Conservation (phyloP, 768 basidiomycete species). For the Exidia glandulosa region DNA sequence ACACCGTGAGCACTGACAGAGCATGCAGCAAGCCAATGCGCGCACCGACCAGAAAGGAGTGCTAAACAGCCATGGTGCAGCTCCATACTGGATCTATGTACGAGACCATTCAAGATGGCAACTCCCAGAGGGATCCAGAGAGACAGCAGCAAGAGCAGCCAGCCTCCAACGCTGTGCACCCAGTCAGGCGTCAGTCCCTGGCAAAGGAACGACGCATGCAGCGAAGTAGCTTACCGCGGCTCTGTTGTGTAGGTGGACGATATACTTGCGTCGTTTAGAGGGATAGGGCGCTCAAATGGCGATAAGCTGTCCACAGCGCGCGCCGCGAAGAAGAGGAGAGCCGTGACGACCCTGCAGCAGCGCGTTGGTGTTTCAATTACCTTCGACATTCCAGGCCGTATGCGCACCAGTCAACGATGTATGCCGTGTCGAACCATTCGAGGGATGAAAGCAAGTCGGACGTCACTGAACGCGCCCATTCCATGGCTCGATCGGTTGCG, state of each 20-base stretch:
- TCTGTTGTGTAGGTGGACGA: neutral
- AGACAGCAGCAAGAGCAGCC: conserved; percentile 35
- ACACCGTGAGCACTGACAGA: conserved; percentile 2
- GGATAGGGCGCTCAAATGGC: neutral
- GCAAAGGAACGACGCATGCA: conserved; percentile 20
- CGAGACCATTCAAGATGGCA: conserved; percentile 25
- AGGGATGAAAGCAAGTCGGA: conserved; percentile 1
- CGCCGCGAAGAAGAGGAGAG: conserved; percentile 32
- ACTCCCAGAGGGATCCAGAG: conserved; percentile 35
- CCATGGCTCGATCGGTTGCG: neutral
- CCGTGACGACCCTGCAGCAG: conserved; percentile 20
- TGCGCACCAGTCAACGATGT: conserved; percentile 43
- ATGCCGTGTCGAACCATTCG: conserved; percentile 27
- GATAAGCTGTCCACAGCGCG: conserved; percentile 19
- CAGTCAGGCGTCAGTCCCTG: conserved; percentile 20
- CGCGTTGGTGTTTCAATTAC: neutral
- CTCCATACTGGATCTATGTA: conserved; percentile 35
- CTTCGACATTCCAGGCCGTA: neutral
- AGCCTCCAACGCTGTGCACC: conserved; percentile 34
- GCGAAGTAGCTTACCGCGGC: conserved; percentile 1
- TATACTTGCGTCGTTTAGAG: neutral
- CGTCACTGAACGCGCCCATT: neutral
- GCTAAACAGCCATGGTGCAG: conserved; percentile 50
- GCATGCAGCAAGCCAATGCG: conserved; percentile 19
- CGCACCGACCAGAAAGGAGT: conserved; percentile 29